Conservation (phyloP, 1,139 yeast genomes). For the Debaryomyces fabryi region DNA sequence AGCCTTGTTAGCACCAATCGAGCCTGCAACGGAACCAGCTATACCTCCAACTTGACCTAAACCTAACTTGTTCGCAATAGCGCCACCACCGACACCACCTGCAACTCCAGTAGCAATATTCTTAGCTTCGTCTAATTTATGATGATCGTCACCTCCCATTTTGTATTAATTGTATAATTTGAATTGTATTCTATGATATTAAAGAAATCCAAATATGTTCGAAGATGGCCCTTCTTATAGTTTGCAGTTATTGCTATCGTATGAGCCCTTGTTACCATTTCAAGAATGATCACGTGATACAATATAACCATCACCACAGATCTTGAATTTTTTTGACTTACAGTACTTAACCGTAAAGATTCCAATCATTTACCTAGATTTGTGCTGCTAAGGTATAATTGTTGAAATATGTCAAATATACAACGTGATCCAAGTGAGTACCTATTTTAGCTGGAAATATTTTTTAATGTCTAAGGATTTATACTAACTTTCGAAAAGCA, state of each 20-base stretch:
- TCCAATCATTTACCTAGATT: neutral
- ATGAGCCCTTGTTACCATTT: neutral
- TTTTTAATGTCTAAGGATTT: neutral
- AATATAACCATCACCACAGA: neutral
- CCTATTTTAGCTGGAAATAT: neutral
- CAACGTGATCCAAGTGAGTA: conserved; percentile 34
- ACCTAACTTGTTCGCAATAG: conserved; percentile 21
- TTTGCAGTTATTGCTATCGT: conserved; percentile 4
- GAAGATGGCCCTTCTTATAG: neutral
- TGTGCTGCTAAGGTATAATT: neutral
- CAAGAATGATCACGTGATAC: neutral
- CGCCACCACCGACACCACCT: conserved; percentile 24
- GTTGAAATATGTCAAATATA: conserved; percentile 11
- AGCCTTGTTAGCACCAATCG: conserved; percentile 35
- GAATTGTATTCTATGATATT: neutral
- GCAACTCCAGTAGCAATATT: conserved; percentile 24
- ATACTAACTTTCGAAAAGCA: conserved; percentile 26
- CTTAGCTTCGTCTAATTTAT: conserved; percentile 18
- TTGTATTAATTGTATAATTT: neutral
- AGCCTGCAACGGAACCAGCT: conserved; percentile 37
- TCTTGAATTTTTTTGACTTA: neutral
- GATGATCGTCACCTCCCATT: conserved; percentile 17
- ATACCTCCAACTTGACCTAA: conserved; percentile 40
- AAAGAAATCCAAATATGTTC: neutral
- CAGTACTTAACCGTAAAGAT: neutral